phyloP scores from a whole-genome alignment of 1,284 basidiomycete species.

The Cutaneotrichosporon cavernicola region DNA sequence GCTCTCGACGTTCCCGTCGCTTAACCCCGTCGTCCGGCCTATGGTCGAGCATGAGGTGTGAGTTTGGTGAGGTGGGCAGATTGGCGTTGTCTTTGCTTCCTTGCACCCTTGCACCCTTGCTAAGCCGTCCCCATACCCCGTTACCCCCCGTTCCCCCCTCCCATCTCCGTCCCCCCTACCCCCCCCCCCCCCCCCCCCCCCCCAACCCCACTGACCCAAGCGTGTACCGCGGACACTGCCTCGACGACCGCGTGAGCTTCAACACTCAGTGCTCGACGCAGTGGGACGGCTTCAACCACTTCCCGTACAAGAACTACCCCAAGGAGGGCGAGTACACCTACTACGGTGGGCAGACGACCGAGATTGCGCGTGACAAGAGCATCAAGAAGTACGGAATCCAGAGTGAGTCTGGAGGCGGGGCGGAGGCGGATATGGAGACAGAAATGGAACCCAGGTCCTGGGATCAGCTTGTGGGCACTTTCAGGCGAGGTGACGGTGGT shows the following conservation, averaged over 20 bases:
- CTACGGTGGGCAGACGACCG: slow-evolving; percentile 20
- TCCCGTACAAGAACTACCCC: slow-evolving; percentile 28
- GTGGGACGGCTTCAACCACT: slow-evolving; percentile 53
- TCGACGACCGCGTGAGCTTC: slow-evolving; percentile 46
- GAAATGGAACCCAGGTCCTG: too few species aligned
- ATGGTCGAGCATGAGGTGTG: slow-evolving; percentile 15
- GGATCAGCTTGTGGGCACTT: too few species aligned
- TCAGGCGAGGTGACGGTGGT: too few species aligned
- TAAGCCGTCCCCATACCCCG: too few species aligned
- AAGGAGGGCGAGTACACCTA: slow-evolving; percentile 22
- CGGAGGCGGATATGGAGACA: too few species aligned
- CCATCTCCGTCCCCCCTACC: too few species aligned
- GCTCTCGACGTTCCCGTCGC: slow-evolving; percentile 12
- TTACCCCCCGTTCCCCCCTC: too few species aligned
- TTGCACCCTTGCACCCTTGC: too few species aligned
- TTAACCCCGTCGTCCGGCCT: slow-evolving; percentile 6
- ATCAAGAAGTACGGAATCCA: slow-evolving; percentile 19
- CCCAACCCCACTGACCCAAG: slow-evolving; percentile 1
- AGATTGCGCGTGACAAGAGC: slow-evolving; percentile 13
- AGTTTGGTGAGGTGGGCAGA: not conserved
- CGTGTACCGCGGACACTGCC: slow-evolving; percentile 19
- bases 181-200: too few species aligned
- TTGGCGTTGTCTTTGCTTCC: not conserved
- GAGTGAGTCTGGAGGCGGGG: slow-evolving; percentile 15
- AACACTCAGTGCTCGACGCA: slow-evolving; percentile 54